A percentile compares a stretch with the other conserved stretches of the same genome.
phyloP scores from a whole-genome alignment of 371 early-diverging fungal genomes.

The Syncephalis fuscata region DNA sequence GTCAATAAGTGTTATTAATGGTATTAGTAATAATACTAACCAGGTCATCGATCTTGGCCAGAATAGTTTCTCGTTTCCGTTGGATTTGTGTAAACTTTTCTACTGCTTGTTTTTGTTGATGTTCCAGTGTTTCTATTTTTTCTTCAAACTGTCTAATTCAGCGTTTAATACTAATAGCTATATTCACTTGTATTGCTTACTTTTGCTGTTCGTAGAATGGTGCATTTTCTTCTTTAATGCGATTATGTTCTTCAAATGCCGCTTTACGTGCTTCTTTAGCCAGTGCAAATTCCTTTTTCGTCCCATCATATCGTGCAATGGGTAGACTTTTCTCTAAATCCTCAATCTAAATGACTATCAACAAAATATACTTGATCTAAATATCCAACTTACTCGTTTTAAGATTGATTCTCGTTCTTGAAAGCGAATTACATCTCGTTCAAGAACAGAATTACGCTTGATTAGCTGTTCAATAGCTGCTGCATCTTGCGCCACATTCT shows the following conservation, averaged over 20 bases:
- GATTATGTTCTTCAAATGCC: constrained; percentile 15
- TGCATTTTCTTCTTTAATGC: constrained; percentile 18
- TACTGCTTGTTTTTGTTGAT: no score
- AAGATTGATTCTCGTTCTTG: constrained; percentile 45
- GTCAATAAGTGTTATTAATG: neutral
- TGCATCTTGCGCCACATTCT: constrained; percentile 25
- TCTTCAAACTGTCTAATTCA: no score
- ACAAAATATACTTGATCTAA: constrained; percentile 4
- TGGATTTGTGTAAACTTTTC: no score
- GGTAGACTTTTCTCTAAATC: constrained; percentile 37
- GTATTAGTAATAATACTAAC: no score
- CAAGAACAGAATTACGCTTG: constrained; percentile 35
- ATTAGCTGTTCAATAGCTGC: constrained; percentile 28
- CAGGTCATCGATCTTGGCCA: no score
- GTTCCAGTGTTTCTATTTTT: no score
- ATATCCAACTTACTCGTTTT: constrained; percentile 9
- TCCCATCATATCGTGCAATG: constrained; percentile 36
- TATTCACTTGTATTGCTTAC: constrained; percentile 1
- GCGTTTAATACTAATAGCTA: no score
- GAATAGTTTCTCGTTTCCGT: no score
- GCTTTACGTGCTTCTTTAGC: constrained; percentile 22
- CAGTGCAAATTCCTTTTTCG: constrained; percentile 30
- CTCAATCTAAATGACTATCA: constrained; percentile 12
- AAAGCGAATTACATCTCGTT: constrained; percentile 55
- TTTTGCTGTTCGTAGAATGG: constrained; percentile 20